Base-by-base conservation (phyloP, 1,284 basidiomycete genomes). In the Cutaneotrichosporon arboriforme region DNA sequence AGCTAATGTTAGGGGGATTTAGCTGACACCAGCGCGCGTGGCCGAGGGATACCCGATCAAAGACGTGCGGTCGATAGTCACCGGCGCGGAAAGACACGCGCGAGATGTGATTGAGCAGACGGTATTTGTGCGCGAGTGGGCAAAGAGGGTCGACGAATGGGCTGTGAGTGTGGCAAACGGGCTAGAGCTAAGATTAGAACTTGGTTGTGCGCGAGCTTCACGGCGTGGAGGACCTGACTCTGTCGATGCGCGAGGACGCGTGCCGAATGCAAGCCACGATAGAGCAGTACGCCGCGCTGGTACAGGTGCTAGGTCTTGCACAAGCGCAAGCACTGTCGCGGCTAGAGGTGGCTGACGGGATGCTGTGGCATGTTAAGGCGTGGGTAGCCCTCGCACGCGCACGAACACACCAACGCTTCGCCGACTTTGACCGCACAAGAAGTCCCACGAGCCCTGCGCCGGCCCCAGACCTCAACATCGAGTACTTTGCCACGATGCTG, bases 391-490 rank as follows among this genome's bases (percentile, higher is more conserved):
- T 45, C 18, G 33, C 31, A 7, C 43, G 43, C 1, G 43, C 33
- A 17, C 14, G 43, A 12, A 45, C 43, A 20, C 43, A 45, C 33
- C 23, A 45, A 18, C 31, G 43, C 2, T 45, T 45, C 33, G 43
- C 33, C 31, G 43, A 45, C 33, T 45, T 45, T 35, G 43, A 45
- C 31, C 43, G 43, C 12, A 33, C 43, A n/a, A 14, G 26, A 43
- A 12, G 14, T 23, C 23, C 21, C 21, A 9, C 23, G n/a, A n/a
- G 23, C 21, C 21, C n/a, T 9, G 8, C 42, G 17, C 4, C 26
- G 15, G 31, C 12, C 21, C 40, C 31, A 45, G 12, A 33, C 17
- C 5, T 13, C 40, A 41, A 41, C 40, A 20, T 41, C 21, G 40
- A 41, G 13, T 13, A 22, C n/a, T 22, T 41, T n/a, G 40, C 40